Evolutionary conservation across 208 protist species (phyloP).

Genomic region (Leishmania gerbilli): DNA sequence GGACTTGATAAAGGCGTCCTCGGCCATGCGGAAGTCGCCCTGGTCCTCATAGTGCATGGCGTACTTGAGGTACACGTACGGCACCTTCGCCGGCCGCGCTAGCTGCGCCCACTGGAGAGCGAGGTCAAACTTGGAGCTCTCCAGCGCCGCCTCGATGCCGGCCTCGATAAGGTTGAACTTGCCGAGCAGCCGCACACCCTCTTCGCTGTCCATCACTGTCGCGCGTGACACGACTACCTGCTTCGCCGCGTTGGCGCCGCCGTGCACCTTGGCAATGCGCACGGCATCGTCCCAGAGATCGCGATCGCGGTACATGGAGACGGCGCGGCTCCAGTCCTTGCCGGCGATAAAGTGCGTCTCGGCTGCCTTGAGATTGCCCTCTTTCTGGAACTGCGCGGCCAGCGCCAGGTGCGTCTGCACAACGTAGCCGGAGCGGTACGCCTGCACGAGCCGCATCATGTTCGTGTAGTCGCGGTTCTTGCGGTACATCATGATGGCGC

Average conservation of each 20-base stretch:
- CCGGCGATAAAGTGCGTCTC: conserved; percentile 95
- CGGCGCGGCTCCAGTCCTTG: conserved; percentile 96
- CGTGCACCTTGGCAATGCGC: conserved; percentile 96
- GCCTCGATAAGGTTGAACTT: conserved; percentile 95
- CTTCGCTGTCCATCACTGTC: conserved; percentile 92
- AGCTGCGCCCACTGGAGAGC: conserved; percentile 94
- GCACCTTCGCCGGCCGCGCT: conserved; percentile 92
- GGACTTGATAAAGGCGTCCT: conserved; percentile 96
- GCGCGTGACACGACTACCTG: conserved; percentile 95
- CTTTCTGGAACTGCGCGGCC: conserved; percentile 95
- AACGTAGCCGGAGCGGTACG: conserved; percentile 92
- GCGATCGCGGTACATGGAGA: conserved; percentile 97
- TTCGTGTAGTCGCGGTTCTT: conserved; percentile 91
- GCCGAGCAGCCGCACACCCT: conserved; percentile 93
- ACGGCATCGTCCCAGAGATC: conserved; percentile 98
- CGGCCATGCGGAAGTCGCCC: conserved; percentile 94
- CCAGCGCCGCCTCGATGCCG: conserved; percentile 96
- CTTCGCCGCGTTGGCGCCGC: conserved; percentile 92
- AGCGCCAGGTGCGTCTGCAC: conserved; percentile 95
- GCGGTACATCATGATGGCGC: conserved; percentile 97
- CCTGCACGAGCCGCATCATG: conserved; percentile 94
- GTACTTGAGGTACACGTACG: conserved; percentile 97
- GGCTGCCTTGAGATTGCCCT: conserved; percentile 92
- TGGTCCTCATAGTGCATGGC: conserved; percentile 98
- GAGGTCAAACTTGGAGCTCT: conserved; percentile 93